A percentile compares a stretch with the other conserved stretches of the same genome.
phyloP scores from a whole-genome alignment of 371 early-diverging fungal species.

The Mucor indicus region DNA sequence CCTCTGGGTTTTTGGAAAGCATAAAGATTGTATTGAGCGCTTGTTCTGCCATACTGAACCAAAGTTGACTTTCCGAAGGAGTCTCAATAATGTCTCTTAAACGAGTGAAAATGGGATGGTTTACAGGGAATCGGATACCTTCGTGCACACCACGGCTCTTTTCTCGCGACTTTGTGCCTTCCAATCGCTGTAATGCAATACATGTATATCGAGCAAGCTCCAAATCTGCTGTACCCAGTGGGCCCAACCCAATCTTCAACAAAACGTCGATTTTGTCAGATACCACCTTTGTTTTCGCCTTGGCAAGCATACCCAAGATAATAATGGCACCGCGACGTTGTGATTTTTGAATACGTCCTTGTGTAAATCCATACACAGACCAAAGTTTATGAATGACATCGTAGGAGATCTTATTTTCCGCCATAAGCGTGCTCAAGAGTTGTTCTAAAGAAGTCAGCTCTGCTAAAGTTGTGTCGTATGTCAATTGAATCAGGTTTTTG shows the following conservation, averaged over 20 bases:
- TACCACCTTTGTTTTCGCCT: slow-evolving; percentile 74
- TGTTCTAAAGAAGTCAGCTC: slow-evolving; percentile 94
- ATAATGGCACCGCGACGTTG: slow-evolving; percentile 90
- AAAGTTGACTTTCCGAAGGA: slow-evolving; percentile 58
- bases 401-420: slow-evolving; percentile 53
- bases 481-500: slow-evolving; percentile 76
- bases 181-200: slow-evolving; percentile 81
- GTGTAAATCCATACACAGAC: slow-evolving; percentile 77
- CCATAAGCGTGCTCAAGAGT: slow-evolving; percentile 74
- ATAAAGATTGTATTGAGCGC: slow-evolving; percentile 88
- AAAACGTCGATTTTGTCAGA: slow-evolving; percentile 79
- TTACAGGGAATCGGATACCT: slow-evolving; percentile 68
- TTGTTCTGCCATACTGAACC: slow-evolving; percentile 91
- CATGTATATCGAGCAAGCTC: slow-evolving; percentile 86
- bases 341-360: slow-evolving; percentile 60
- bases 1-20: slow-evolving; percentile 87
- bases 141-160: slow-evolving; percentile 54
- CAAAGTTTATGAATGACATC: slow-evolving; percentile 82
- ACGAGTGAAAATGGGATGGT: slow-evolving; percentile 69
- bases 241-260: slow-evolving; percentile 84
- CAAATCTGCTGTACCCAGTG: slow-evolving; percentile 71
- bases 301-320: slow-evolving; percentile 89
- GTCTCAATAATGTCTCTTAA: slow-evolving; percentile 64
- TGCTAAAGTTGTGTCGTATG: slow-evolving; percentile 81
- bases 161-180: slow-evolving; percentile 49